Evolutionary conservation across 2,329 filamentous ascomycete genomes (phyloP).

Genomic region (Hymenoscyphus fraxineus): DNA sequence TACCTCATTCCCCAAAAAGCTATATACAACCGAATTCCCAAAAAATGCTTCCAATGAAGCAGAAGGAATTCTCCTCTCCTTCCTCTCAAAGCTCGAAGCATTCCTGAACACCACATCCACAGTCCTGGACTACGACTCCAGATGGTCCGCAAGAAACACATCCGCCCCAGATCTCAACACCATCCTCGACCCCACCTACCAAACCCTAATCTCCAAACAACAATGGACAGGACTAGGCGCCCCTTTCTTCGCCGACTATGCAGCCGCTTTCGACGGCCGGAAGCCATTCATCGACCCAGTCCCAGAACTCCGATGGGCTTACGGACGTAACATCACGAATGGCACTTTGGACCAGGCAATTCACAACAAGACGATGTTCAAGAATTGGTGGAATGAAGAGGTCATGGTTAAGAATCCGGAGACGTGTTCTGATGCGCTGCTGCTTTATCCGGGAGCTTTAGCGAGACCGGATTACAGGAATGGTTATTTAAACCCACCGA

Average conservation of each 20-base stretch:
- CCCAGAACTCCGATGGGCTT: constrained; percentile 44
- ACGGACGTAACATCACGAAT: constrained; percentile 37
- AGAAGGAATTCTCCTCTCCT: constrained; percentile 38
- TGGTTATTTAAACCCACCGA: constrained; percentile 34
- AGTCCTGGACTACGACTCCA: constrained; percentile 1
- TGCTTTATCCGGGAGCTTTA: constrained; percentile 33
- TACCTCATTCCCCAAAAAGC: constrained; percentile 37
- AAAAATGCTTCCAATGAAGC: constrained; percentile 34
- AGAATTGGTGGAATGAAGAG: constrained; percentile 42
- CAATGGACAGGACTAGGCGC: constrained; percentile 42
- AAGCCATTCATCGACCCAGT: constrained; percentile 46
- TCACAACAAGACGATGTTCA: constrained; percentile 45
- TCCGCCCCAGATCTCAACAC: constrained; percentile 31
- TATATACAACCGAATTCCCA: constrained; percentile 41
- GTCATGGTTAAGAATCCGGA: constrained; percentile 40
- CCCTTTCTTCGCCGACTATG: constrained; percentile 47
- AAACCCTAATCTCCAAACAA: constrained; percentile 43
- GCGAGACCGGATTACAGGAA: constrained; percentile 6
- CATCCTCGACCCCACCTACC: constrained; percentile 42
- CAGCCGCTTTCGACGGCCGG: constrained; percentile 41
- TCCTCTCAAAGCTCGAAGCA: constrained; percentile 39
- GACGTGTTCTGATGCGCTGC: constrained; percentile 46
- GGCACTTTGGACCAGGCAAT: constrained; percentile 40
- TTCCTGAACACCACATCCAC: constrained; percentile 37
- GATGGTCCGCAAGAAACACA: constrained; percentile 21